Evolutionary conservation across 2,329 filamentous ascomycete species (phyloP), one percentile per base, ranked within the genome.

Genomic region (Seiridium unicorne): DNA sequence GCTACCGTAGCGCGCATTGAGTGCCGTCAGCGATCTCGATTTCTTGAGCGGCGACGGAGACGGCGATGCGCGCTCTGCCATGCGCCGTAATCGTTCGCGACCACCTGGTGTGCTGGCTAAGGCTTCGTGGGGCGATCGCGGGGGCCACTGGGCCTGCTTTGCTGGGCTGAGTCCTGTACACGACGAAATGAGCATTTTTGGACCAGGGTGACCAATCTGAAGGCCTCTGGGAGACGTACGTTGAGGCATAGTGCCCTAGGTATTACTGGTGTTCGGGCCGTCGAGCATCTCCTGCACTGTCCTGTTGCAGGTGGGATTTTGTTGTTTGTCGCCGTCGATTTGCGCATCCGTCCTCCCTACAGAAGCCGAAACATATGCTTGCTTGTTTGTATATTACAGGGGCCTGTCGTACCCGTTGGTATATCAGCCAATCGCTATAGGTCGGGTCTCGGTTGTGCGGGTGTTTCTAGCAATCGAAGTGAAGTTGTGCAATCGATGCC

Each of bases 81-180:
- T 80, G 62, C 88, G 85, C 72, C 89, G 84, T 69, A 92, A 86
- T 72, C 87, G 89, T 72, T 89, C 87, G 68, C 93, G 89, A 57
- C 93, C 94, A 65, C 89, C 86, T 1, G 94, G 94, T 3, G 93
- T 88, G 71, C 84, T 82, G 44, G 87, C 70, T 26, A 89, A 79
- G 56, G 79, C 86, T 70, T 89, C 87, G 72, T 84, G 84, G 47
- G 87, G 87, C 59, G 87, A 89, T 72, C 84, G 79, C 31, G 87
- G 87, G 18, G 87, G 87, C 87, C 87, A 90, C 74, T 87, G 83
- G 49, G 79, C 74, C 69, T 82, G 80, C 62, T 78, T 72, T 67
- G 76, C 72, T 64, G 73, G 68, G 64, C 61, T 66, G 44, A 63
- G 55, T 64, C 62, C 68, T 74, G 54, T 54, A 26, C 11, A 31